A percentile compares a stretch with the other conserved stretches of the same genome.
phyloP scores from a whole-genome alignment of 2,329 filamentous ascomycete genomes.

The Thielaviopsis ethacetica region DNA sequence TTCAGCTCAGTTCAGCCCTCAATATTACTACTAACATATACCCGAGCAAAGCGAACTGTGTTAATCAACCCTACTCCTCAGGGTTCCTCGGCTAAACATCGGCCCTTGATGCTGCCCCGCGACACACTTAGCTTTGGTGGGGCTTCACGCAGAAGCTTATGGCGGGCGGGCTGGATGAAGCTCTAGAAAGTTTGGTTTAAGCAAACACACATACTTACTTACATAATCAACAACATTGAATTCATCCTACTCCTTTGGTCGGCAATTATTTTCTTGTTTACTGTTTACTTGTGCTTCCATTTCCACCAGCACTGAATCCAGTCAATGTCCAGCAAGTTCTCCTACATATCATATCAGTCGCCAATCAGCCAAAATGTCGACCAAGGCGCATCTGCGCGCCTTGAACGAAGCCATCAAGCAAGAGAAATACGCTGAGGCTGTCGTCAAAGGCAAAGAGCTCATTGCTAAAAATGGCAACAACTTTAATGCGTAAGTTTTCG shows the following conservation, averaged over 20 bases:
- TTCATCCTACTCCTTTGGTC: background rate
- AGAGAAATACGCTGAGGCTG: slow-evolving; percentile 63
- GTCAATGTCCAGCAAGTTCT: background rate
- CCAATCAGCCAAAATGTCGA: slow-evolving; percentile 29
- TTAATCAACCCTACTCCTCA: background rate
- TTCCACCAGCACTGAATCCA: background rate
- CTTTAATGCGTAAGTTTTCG: slow-evolving; percentile 56
- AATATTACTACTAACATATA: too few relatives aligned
- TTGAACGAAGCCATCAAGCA: slow-evolving; percentile 64
- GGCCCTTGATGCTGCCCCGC: background rate
- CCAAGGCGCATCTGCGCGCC: slow-evolving; percentile 64
- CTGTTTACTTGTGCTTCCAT: background rate
- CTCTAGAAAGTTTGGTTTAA: background rate
- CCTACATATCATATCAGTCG: too few relatives aligned
- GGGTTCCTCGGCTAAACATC: background rate
- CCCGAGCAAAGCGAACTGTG: too few relatives aligned
- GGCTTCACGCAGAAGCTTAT: background rate
- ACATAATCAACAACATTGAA: background rate
- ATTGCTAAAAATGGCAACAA: slow-evolving; percentile 58
- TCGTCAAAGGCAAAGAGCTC: slow-evolving; percentile 50
- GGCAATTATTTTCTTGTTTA: background rate
- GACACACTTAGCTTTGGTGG: background rate
- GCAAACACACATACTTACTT: background rate
- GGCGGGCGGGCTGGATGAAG: background rate
- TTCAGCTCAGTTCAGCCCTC: too few relatives aligned